These are phyloP conservation scores for Hypoxylon rubiginosum DNA, from an alignment of 2,329 filamentous ascomycete genomes.

Conservation along the genomic window DNA sequence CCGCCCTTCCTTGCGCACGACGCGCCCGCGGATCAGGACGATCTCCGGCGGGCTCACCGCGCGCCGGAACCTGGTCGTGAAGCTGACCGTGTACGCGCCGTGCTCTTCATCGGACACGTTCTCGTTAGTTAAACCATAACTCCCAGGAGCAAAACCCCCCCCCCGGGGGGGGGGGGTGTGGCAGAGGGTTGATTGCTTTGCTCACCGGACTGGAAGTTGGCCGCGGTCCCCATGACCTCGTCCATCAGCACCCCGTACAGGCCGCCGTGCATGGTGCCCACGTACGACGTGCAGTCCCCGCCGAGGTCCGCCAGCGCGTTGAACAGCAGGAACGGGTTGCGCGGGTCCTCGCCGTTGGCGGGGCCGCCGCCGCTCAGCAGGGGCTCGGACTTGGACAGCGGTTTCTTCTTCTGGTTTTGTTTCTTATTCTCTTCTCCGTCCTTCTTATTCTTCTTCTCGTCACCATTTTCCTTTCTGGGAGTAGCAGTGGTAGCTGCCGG, in stretches of 20 bases:
- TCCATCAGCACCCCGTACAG: conserved; percentile 49
- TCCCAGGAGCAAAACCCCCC: too few species aligned
- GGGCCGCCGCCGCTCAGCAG: conserved; percentile 39
- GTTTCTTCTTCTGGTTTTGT: too few species aligned
- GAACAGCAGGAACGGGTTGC: conserved; percentile 48
- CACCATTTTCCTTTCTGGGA: too few species aligned
- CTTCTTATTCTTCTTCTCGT: conserved; percentile 11
- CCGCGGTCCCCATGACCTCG: conserved; percentile 52
- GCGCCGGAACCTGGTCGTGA: conserved; percentile 47
- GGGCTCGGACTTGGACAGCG: conserved; percentile 21
- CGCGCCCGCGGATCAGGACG: conserved; percentile 45
- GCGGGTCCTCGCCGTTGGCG: conserved; percentile 40
- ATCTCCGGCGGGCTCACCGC: conserved; percentile 46
- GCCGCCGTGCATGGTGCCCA: conserved; percentile 49
- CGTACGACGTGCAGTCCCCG: conserved; percentile 39
- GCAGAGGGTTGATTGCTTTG: background rate
- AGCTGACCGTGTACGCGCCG: conserved; percentile 46
- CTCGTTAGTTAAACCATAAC: conserved; percentile 8
- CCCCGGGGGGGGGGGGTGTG: too few species aligned
- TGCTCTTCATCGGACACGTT: conserved; percentile 28
- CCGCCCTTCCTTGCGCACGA: conserved; percentile 47
- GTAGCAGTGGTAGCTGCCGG: background rate
- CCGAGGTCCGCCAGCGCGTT: conserved; percentile 47
- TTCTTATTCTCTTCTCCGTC: conserved; percentile 15
- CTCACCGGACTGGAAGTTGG: conserved; percentile 46